A percentile compares a stretch with the other conserved stretches of the same genome.
Evolutionary conservation across 2,329 filamentous ascomycete species (phyloP).

Genomic region (Neopestalotiopsis sp.): DNA sequence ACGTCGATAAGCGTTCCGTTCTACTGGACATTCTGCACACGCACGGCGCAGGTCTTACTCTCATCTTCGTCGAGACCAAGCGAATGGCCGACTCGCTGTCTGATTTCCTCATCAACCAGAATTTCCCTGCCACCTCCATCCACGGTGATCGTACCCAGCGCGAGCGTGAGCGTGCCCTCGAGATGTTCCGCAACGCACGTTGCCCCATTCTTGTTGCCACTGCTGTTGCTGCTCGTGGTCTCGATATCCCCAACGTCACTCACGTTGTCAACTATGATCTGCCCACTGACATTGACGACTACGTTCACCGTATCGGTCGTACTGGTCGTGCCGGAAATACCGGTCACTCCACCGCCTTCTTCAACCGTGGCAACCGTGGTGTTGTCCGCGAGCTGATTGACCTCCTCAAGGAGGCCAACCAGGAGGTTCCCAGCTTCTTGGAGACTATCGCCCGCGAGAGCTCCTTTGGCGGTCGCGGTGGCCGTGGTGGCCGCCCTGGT

Average conservation of each 20-base stretch:
- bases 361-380: slow-evolving; percentile 99
- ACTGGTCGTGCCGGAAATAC: slow-evolving; percentile 99
- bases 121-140: slow-evolving; percentile 97
- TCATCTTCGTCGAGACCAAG: slow-evolving; percentile 99
- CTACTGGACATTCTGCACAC: slow-evolving; percentile 97
- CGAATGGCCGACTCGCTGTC: slow-evolving; percentile 98
- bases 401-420: slow-evolving; percentile 98
- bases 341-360: slow-evolving; percentile 97
- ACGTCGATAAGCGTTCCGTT: slow-evolving; percentile 96
- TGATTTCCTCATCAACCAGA: slow-evolving; percentile 98
- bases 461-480: slow-evolving; percentile 70
- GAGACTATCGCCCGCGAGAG: slow-evolving; percentile 97
- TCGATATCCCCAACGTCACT: slow-evolving; percentile 95
- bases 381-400: slow-evolving; percentile 96
- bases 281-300: slow-evolving; percentile 98
- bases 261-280: slow-evolving; percentile 99
- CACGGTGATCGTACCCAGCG: slow-evolving; percentile 98
- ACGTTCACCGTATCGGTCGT: slow-evolving; percentile 99
- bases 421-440: slow-evolving; percentile 91
- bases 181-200: slow-evolving; percentile 95
- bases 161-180: slow-evolving; percentile 95
- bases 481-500: slow-evolving; percentile 66
- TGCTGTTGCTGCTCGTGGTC: slow-evolving; percentile 87
- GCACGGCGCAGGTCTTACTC: slow-evolving; percentile 83
- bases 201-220: slow-evolving; percentile 98